Evolutionary conservation across 768 basidiomycete species (phyloP).

Genomic region (Crepidotus variabilis): DNA sequence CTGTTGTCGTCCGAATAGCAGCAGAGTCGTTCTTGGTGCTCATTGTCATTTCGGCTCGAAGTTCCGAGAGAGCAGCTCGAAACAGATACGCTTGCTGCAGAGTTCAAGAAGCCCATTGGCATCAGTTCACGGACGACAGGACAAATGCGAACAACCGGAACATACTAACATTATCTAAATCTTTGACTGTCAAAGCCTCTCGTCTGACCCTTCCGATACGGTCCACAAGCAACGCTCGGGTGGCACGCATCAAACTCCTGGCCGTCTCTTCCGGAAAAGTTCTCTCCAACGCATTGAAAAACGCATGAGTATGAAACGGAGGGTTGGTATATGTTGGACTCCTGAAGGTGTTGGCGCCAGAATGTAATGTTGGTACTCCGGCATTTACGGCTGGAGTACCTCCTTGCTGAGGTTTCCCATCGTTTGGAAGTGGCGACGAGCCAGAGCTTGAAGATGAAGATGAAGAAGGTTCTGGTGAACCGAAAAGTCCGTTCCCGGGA

Average conservation of each 20-base stretch:
- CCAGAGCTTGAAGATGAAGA: conserved; percentile 5
- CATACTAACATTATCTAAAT: conserved; percentile 72
- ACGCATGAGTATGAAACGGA: conserved; percentile 81
- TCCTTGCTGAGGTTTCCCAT: neutral
- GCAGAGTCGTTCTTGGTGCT: conserved; percentile 82
- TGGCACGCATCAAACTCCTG: conserved; percentile 79
- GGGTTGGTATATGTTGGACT: conserved; percentile 53
- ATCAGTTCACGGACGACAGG: neutral
- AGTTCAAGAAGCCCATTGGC: neutral
- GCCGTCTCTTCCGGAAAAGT: conserved; percentile 74
- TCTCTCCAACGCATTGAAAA: conserved; percentile 67
- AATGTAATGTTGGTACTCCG: conserved; percentile 16
- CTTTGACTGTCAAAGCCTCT: conserved; percentile 72
- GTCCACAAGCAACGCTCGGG: conserved; percentile 74
- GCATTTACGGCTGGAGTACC: conserved; percentile 10
- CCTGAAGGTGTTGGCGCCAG: conserved; percentile 16
- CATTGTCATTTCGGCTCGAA: conserved; percentile 81
- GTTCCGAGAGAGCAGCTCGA: conserved; percentile 87
- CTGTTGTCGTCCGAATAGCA: conserved; percentile 70
- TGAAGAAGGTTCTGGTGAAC: conserved; percentile 8
- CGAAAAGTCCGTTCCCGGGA: conserved; percentile 11
- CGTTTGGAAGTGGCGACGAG: neutral
- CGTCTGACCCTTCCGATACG: conserved; percentile 65
- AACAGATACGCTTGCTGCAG: conserved; percentile 92
- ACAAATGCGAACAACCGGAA: neutral